Base-by-base conservation (phyloP, 768 basidiomycete genomes). In the Trametes punicea region DNA sequence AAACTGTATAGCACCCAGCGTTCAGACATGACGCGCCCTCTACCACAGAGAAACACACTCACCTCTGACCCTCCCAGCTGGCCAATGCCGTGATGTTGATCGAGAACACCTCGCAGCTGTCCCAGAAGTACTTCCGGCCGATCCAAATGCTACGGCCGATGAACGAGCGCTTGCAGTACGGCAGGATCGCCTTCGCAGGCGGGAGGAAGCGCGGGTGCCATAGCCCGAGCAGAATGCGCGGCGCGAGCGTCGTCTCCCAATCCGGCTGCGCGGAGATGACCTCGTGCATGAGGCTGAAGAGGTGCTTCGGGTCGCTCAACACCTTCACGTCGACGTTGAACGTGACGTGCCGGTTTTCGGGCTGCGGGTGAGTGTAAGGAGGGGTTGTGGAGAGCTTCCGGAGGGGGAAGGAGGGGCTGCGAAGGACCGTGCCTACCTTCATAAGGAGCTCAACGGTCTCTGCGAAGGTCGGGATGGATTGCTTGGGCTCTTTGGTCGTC, bases 291-390 rank as follows among this genome's bases (percentile, higher is more conserved):
- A 36, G 34, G 13, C 13, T 36, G 15, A 36, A 36, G 34, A 36
- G 34, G 9, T n/a, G 34, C 34, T 10, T 36, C 5, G 34, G 34
- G 8, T 36, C 34, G 15, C 15, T 36, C 13, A 36, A 36, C 34
- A 87, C 81, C 72, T 98, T 98, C 66, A 96, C 89, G 69, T 98
- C 95, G 56, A 97, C 81, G 74, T 97, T 82, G 64, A 88, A 85
- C 53, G 80, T 81, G 65, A 85, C 81, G 56, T 88, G 86, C 31
- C 71, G 77, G 70, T 90, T 88, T 70, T 88, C 85, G 50, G 85
- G 83, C 85, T 87, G 46, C 53, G 51, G 47, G 33, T 9, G 55
- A 38, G 51, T 13, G 42, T 53, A 50, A 56, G 60, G 29, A 20
- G 55, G 50, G 18, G 49, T 11, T 21, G 54, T 16, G 46, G 25